Evolutionary conservation across 2,329 filamentous ascomycete species (phyloP).

Genomic region (Pseudogymnoascus sp.): DNA sequence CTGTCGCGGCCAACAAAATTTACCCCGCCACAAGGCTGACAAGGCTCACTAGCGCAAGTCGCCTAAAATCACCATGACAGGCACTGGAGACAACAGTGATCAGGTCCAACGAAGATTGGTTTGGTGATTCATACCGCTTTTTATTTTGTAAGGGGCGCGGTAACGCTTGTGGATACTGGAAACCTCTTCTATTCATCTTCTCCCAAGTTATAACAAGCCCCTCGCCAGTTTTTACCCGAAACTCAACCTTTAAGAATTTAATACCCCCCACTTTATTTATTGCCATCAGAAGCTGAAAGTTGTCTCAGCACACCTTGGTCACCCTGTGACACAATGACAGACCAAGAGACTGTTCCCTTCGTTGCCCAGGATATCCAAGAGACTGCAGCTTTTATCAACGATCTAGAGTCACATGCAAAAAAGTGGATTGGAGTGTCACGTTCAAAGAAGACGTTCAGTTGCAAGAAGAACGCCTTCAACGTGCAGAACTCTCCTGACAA

Average conservation of each 20-base stretch:
- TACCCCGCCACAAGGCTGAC: conserved; percentile 22
- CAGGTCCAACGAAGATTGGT: neutral
- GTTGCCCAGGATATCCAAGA: conserved; percentile 61
- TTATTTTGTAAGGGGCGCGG: neutral
- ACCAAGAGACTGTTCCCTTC: conserved; percentile 49
- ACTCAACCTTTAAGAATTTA: neutral
- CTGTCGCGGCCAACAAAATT: conserved; percentile 2
- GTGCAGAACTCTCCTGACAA: conserved; percentile 56
- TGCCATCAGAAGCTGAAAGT: neutral
- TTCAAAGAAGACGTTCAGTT: conserved; percentile 57
- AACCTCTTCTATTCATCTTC: neutral
- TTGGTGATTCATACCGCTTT: conserved; percentile 3
- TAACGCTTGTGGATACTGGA: neutral
- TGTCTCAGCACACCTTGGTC: conserved; percentile 6
- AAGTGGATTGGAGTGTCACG: conserved; percentile 45
- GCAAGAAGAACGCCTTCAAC: conserved; percentile 72
- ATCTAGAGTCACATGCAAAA: conserved; percentile 60
- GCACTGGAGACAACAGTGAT: conserved; percentile 3
- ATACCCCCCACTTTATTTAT: neutral
- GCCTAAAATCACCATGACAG: conserved; percentile 9
- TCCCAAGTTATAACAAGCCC: neutral
- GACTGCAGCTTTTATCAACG: conserved; percentile 39
- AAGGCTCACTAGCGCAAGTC: conserved; percentile 12
- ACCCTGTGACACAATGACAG: conserved; percentile 41
- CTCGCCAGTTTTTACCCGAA: neutral